phyloP scores from a whole-genome alignment of 768 basidiomycete species.

The Thelephora ganbajun region DNA sequence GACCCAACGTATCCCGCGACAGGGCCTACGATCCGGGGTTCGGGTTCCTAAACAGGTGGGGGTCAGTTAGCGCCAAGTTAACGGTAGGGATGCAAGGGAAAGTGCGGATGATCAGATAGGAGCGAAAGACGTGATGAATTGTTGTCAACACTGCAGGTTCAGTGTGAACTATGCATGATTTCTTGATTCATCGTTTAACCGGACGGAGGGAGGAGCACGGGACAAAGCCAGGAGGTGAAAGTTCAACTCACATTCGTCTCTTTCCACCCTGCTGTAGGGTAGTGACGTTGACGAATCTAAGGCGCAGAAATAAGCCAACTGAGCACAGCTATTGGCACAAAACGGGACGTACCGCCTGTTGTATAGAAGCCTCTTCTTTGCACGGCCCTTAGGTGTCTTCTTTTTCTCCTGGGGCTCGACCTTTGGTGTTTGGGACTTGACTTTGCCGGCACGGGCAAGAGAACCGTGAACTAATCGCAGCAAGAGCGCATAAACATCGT shows the following conservation, averaged over 20 bases:
- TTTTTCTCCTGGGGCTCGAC: constrained; percentile 99
- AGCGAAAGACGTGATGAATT: constrained; percentile 96
- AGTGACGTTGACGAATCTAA: constrained; percentile 88
- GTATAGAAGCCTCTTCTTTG: constrained; percentile 92
- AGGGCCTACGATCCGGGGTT: too few relatives aligned
- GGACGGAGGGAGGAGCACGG: constrained; percentile 6
- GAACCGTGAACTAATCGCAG: constrained; percentile 78
- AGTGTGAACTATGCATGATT: constrained; percentile 92
- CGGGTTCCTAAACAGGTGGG: too few relatives aligned
- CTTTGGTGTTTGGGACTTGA: constrained; percentile 96
- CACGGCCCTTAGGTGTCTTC: constrained; percentile 94
- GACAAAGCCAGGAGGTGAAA: background rate
- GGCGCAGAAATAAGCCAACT: background rate
- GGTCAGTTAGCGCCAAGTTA: too few relatives aligned
- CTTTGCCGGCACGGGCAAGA: constrained; percentile 98
- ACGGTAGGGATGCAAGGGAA: background rate
- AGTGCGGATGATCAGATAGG: constrained; percentile 70
- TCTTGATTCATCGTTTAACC: constrained; percentile 38
- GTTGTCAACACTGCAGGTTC: constrained; percentile 77
- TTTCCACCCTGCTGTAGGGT: constrained; percentile 74
- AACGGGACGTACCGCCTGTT: constrained; percentile 64
- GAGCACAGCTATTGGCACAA: background rate
- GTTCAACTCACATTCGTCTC: constrained; percentile 81
- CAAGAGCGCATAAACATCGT: background rate
- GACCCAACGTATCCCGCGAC: too few relatives aligned